Evolutionary conservation across 441 rosid genomes (phyloP).

Genomic region (Populus tomentosa): DNA sequence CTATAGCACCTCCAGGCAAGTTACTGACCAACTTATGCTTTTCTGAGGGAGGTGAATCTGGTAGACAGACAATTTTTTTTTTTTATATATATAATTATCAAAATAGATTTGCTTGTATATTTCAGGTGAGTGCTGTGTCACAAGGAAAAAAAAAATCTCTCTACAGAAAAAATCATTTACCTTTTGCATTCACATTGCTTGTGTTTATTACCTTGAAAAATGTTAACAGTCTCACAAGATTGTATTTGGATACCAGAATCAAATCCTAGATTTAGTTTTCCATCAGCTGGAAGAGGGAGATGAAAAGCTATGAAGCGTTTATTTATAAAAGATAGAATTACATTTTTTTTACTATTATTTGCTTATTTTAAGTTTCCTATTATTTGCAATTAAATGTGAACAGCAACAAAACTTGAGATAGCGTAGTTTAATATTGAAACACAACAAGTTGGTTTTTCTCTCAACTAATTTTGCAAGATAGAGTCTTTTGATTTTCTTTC

Average conservation of each 20-base stretch:
- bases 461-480: not conserved
- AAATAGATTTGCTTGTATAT: not conserved
- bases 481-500: not conserved
- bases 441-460: not conserved
- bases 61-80: not conserved
- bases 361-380: not conserved
- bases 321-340: not conserved
- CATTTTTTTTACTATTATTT: not conserved
- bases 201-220: not conserved
- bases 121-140: not conserved
- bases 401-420: not conserved
- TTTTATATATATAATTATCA: not conserved
- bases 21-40: constrained; percentile 9
- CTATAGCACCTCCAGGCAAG: constrained; percentile 49
- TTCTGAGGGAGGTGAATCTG: not conserved
- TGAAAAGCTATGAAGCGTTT: not conserved
- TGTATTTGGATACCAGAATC: not conserved
- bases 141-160: not conserved
- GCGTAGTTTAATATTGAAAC: not conserved
- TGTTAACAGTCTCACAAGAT: not conserved
- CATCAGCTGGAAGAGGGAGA: not conserved
- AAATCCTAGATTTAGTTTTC: not conserved
- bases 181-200: not conserved
- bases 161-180: not conserved
- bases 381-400: not conserved